Base-by-base conservation (phyloP, 2,329 filamentous ascomycete genomes). In the Exutisphaerella laricina region DNA sequence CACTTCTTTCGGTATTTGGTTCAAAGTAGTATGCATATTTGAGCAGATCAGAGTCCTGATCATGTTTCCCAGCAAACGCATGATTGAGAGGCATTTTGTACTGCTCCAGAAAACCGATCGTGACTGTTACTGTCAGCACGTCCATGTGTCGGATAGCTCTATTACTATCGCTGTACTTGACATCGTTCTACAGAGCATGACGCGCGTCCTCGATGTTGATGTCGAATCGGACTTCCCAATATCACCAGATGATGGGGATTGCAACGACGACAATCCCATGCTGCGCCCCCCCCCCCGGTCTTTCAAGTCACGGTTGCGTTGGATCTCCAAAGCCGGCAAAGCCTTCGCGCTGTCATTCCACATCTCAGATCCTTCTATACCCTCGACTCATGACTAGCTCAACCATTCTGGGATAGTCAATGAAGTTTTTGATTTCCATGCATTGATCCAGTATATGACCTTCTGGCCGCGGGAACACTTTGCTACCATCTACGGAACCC, bases 141-240 rank as follows among this genome's bases (percentile, higher is more conserved):
- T 76, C 75, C 2, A 78, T 61, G 41, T 79, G 75, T 8, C 74
- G 63, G 1, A 79, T 60, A 0, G 70, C 71, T 1, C 73, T 61
- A 39, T 77, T 77, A 1, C 75, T 74, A 41, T 78, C 75, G 0
- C 67, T 70, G 45, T 77, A 78, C 29, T 68, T 69, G 4, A 78
- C 68, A 0, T 76, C 75, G 35, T 78, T 75, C 20, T 62, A 64
- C 43, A 70, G 63, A 3, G 68, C 69, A 43, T 70, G 62, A 7
- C 53, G 44, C 9, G 68, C 51, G 20, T 53, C 58, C n/a, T 48
- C 48, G n/a, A 51, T 48, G 37, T 61, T 55, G 14, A 23, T 49
- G 23, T 78, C 75, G 0, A 72, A 54, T 78, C 65, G 4, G 73
- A 70, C 5, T 61, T 58, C 0, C 70, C 74, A 0, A 77, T 65